These are phyloP conservation scores for Neurospora terricola DNA, from an alignment of 495 filamentous ascomycete species.

Conservation along the genomic window DNA sequence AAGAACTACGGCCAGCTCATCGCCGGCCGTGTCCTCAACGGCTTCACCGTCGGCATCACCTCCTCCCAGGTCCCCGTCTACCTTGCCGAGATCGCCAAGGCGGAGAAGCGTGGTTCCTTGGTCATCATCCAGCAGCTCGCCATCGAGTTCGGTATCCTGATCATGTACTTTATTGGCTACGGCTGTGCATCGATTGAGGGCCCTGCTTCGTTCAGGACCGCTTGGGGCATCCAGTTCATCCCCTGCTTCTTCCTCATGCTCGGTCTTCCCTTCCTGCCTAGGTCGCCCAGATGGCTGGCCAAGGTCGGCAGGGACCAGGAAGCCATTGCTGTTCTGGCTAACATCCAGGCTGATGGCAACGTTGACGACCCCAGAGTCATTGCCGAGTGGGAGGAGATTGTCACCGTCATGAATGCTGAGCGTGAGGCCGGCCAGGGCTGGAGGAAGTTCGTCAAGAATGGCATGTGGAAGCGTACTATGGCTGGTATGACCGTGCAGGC, in stretches of 20 bases:
- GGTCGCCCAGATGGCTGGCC: conserved; percentile 65
- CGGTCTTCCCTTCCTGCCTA: conserved; percentile 59
- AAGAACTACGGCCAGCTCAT: conserved; percentile 54
- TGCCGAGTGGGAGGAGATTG: conserved; percentile 65
- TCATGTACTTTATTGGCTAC: conserved; percentile 36
- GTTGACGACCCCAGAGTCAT: conserved; percentile 56
- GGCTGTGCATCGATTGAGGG: conserved; percentile 52
- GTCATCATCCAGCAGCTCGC: conserved; percentile 69
- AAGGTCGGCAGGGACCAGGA: conserved; percentile 59
- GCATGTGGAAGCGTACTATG: conserved; percentile 64
- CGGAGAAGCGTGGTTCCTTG: conserved; percentile 56
- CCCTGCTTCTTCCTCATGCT: conserved; percentile 54
- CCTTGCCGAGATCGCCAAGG: conserved; percentile 61
- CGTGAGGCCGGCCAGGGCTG: conserved; percentile 42
- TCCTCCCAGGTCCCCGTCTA: conserved; percentile 78
- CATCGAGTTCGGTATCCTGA: conserved; percentile 59
- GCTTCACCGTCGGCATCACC: conserved; percentile 63
- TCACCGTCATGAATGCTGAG: conserved; percentile 47
- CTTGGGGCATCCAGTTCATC: conserved; percentile 65
- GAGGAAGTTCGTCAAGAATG: conserved; percentile 50
- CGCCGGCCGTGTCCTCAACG: conserved; percentile 61
- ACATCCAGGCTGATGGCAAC: conserved; percentile 58
- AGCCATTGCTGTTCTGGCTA: conserved; percentile 54
- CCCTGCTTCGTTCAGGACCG: conserved; percentile 55
- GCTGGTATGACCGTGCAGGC: conserved; percentile 58